A percentile compares a stretch with the other conserved stretches of the same genome.
Conservation (phyloP, 805 yeast genomes). For the Schizosaccharomyces osmophilus region DNA sequence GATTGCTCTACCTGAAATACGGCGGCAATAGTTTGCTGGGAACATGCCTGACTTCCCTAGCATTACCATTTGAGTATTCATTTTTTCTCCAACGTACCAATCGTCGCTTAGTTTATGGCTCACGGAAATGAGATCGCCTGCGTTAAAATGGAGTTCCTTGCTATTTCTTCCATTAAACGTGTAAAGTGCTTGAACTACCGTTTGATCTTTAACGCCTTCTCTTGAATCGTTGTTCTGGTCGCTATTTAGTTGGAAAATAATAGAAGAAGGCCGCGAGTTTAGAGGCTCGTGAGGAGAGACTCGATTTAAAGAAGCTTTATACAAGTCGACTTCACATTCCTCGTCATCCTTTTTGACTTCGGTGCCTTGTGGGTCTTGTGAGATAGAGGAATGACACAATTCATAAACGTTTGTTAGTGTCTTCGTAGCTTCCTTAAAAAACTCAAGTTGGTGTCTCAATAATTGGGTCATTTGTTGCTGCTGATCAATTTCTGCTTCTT, state of each 20-base stretch:
- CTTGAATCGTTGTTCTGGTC: background rate
- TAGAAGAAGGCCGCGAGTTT: background rate
- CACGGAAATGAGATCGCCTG: slow-evolving; percentile 9
- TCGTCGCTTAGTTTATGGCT: slow-evolving; percentile 8
- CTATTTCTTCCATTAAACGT: slow-evolving; percentile 2
- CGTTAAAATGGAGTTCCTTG: slow-evolving; percentile 8
- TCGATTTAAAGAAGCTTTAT: background rate
- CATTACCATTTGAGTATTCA: background rate
- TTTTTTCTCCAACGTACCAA: slow-evolving; percentile 9
- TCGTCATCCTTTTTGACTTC: background rate
- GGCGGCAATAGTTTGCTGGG: slow-evolving; percentile 8
- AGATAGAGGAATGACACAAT: background rate
- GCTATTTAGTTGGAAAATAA: background rate
- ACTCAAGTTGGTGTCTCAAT: background rate
- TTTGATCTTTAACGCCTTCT: background rate
- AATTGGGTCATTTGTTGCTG: background rate
- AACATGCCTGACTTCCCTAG: slow-evolving; percentile 8
- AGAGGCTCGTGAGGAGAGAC: background rate
- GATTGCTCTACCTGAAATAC: background rate
- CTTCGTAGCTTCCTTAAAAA: background rate
- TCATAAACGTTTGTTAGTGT: background rate
- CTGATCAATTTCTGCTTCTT: slow-evolving; percentile 7
- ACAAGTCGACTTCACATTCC: background rate
- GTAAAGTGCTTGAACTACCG: background rate
- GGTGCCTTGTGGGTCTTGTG: background rate